Percentiles rank a stretch among this genome's conserved stretches.
Conservation (phyloP, 768 basidiomycete species). For the Stropharia rugosoannulata region DNA sequence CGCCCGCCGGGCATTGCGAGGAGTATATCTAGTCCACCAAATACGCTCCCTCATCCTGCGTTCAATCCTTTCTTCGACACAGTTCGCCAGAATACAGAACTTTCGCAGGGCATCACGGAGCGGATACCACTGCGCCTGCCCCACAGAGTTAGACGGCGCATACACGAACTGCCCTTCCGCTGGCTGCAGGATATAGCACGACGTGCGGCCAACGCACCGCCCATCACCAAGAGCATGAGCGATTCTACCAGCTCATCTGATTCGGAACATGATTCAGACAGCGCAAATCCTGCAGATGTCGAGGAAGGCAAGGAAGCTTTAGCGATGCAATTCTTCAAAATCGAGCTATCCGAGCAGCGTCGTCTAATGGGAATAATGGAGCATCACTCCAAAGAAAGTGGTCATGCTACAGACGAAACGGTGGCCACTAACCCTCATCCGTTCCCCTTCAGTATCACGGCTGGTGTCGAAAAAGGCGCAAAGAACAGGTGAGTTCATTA, state of each 20-base stretch:
- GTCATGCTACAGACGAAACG: constrained; percentile 14
- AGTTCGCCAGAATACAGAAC: constrained; percentile 85
- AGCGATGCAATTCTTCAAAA: constrained; percentile 90
- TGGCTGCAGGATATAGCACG: constrained; percentile 78
- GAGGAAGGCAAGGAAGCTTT: constrained; percentile 78
- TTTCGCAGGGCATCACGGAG: constrained; percentile 72
- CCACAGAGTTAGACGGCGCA: constrained; percentile 48
- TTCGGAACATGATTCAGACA: constrained; percentile 27
- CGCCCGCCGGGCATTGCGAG: constrained; percentile 11
- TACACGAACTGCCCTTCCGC: constrained; percentile 73
- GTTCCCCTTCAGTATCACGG: constrained; percentile 93
- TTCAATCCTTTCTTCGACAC: constrained; percentile 96
- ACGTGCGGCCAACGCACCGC: constrained; percentile 36
- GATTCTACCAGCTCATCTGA: constrained; percentile 27
- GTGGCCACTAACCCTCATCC: constrained; percentile 10
- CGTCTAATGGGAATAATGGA: constrained; percentile 90
- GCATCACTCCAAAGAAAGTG: constrained; percentile 73
- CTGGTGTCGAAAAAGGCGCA: constrained; percentile 90
- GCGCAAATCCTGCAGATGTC: constrained; percentile 33
- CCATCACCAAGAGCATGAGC: constrained; percentile 14
- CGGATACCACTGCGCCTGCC: constrained; percentile 73
- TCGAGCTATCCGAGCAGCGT: constrained; percentile 89
- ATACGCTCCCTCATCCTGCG: constrained; percentile 29
- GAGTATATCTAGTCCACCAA: constrained; percentile 14
- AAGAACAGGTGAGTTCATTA: constrained; percentile 73